Percentiles rank a stretch among this genome's conserved stretches.
Evolutionary conservation across 2,329 filamentous ascomycete genomes (phyloP).

Genomic region (Ceratocystis ficicola): DNA sequence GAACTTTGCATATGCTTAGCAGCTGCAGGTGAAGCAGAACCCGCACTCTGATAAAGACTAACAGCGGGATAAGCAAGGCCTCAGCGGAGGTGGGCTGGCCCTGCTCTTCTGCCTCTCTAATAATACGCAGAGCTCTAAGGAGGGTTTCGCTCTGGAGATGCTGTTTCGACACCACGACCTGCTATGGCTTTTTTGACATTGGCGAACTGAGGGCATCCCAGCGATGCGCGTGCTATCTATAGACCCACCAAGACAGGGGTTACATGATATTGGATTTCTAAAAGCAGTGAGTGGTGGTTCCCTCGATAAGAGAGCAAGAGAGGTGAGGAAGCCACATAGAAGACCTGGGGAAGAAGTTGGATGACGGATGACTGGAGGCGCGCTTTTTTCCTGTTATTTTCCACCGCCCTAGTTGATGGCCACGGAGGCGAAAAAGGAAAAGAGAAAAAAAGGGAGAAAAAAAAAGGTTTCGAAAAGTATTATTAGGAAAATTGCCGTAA

Average conservation of each 20-base stretch:
- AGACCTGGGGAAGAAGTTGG: background rate
- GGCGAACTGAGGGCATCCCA: background rate
- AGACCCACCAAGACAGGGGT: background rate
- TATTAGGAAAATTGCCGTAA: background rate
- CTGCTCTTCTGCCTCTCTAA: no score
- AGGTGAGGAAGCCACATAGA: background rate
- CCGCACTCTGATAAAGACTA: background rate
- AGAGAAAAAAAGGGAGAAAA: background rate
- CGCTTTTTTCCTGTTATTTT: no score
- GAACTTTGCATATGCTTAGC: background rate
- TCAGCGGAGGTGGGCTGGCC: no score
- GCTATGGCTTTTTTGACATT: conserved; percentile 2
- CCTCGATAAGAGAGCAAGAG: background rate
- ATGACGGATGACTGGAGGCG: no score
- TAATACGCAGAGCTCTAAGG: no score
- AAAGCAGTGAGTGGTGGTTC: background rate
- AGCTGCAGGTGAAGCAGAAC: background rate
- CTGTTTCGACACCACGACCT: background rate
- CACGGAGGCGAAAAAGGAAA: background rate
- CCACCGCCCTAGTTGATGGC: background rate
- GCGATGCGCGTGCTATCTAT: background rate
- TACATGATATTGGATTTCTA: background rate
- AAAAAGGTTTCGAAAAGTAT: background rate
- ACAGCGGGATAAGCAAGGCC: background rate
- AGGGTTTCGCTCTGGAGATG: background rate